Percentiles rank a stretch among this genome's conserved stretches.
Conservation (phyloP, 345 rosid species). For the Sisymbrium irio region DNA sequence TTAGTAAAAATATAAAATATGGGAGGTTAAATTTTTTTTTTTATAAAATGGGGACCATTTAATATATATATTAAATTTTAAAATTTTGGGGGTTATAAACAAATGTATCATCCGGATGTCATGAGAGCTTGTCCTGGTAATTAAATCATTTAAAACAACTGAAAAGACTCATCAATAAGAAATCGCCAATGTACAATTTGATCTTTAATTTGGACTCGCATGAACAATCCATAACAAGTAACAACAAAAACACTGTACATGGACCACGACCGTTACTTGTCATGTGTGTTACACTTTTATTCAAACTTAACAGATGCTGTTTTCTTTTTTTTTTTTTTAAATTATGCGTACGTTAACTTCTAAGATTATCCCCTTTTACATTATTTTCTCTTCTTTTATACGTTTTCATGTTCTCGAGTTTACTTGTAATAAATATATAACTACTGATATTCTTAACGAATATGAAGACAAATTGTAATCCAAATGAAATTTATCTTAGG, state of each 20-base stretch:
- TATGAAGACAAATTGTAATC: background rate
- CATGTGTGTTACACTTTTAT: background rate
- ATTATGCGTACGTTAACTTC: background rate
- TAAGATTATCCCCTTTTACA: background rate
- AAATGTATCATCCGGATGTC: too few relatives aligned
- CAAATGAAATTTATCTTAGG: background rate
- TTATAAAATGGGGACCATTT: too few relatives aligned
- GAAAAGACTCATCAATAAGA: background rate
- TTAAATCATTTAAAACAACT: background rate
- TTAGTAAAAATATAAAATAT: too few relatives aligned
- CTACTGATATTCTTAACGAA: background rate
- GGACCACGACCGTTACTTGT: background rate
- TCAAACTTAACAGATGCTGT: background rate
- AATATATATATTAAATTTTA: too few relatives aligned
- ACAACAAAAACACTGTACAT: background rate
- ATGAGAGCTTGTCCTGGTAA: too few relatives aligned
- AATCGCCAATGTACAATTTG: background rate
- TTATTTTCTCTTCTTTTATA: background rate
- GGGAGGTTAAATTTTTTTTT: too few relatives aligned
- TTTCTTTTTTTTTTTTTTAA: too few relatives aligned
- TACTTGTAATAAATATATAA: background rate
- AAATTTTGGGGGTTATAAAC: too few relatives aligned
- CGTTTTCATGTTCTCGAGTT: background rate
- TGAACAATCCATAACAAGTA: background rate
- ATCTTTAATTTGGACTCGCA: background rate